Evolutionary conservation across 192 early-diverging fungal species (phyloP), one percentile per base, ranked within the genome.

Genomic region (Rhizophagus sp.): DNA sequence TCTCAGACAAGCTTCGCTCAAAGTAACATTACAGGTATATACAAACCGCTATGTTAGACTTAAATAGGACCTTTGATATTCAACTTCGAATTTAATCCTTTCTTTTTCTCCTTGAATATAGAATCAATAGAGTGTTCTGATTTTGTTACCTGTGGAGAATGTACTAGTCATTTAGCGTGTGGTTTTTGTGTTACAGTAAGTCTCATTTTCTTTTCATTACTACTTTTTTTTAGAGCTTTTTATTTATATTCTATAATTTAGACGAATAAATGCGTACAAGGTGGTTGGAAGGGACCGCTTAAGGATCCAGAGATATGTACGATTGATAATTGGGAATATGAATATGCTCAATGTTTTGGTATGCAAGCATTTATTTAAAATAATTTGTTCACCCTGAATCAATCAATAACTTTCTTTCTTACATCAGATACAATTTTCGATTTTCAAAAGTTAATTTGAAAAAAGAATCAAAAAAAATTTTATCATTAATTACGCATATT

Each of bases 271-370:
- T 79, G 78, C 27, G 78, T 79, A 27, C 78, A 71, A 79, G 78
- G 50, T 8, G 30, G 68, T 41, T 79, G 78, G 78, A 71, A 79
- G 3, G 78, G 50, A 22, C 78, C 78, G 0, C 47, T 79, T 19
- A 41, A 62, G 27, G 24, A 79, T 27, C 50, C 49, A 44, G 41
- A 5, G 13, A 5, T 44, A 34, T 79, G 78, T 27, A 1, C 12
- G 44, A 39, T 27, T 25, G 62, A 76, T 44, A 62, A 24, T 68
- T 79, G 78, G 78, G 78, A 79, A 24, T 79, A 79, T 22, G 22
- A 79, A 25, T 79, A 64, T 61, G 78, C 61, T 25, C 78, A 79
- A 71, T 79, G 78, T 79, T 79, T 79, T n/a, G 68, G 78, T 79
- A 71, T 36, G 68, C 3, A 22, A 57, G 12, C 17, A 50, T 57